Evolutionary conservation across 2,329 filamentous ascomycete species (phyloP).

Genomic region (Fonsecaea nubica): DNA sequence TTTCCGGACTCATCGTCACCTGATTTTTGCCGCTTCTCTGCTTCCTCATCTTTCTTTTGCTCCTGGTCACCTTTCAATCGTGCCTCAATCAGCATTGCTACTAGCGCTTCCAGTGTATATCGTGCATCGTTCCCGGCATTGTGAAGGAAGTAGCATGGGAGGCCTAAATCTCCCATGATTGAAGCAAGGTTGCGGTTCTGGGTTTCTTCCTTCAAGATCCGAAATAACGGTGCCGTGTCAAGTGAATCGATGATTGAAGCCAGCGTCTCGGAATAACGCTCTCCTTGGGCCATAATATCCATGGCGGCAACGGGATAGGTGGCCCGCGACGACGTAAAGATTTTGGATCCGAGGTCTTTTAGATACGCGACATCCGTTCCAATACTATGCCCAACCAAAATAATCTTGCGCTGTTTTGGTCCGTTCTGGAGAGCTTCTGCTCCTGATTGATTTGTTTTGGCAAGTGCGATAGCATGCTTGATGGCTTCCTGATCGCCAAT

Average conservation of each 20-base stretch:
- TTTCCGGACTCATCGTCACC: neutral
- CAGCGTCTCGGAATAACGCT: slow-evolving; percentile 43
- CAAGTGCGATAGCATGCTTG: slow-evolving; percentile 11
- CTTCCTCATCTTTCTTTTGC: slow-evolving; percentile 8
- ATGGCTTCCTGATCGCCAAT: slow-evolving; percentile 21
- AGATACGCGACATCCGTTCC: slow-evolving; percentile 73
- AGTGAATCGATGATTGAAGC: slow-evolving; percentile 67
- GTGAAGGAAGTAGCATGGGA: slow-evolving; percentile 72
- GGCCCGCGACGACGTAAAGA: slow-evolving; percentile 38
- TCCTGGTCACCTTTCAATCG: slow-evolving; percentile 39
- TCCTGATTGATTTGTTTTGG: slow-evolving; percentile 1
- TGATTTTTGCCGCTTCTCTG: neutral
- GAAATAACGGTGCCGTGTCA: slow-evolving; percentile 77
- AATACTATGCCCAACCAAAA: slow-evolving; percentile 81
- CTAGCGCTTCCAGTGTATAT: slow-evolving; percentile 76
- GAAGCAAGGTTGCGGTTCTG: slow-evolving; percentile 62
- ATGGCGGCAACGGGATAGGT: slow-evolving; percentile 46
- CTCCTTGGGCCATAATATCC: slow-evolving; percentile 25
- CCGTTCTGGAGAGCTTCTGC: slow-evolving; percentile 24
- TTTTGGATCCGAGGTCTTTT: slow-evolving; percentile 66
- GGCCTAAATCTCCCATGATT: slow-evolving; percentile 69
- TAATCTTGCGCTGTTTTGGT: slow-evolving; percentile 61
- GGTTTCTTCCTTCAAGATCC: slow-evolving; percentile 58
- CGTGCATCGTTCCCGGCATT: slow-evolving; percentile 87
- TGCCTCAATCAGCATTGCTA: slow-evolving; percentile 63